phyloP scores from a whole-genome alignment of 202 grass and related monocot species.

The Alloteropsis angusta region DNA sequence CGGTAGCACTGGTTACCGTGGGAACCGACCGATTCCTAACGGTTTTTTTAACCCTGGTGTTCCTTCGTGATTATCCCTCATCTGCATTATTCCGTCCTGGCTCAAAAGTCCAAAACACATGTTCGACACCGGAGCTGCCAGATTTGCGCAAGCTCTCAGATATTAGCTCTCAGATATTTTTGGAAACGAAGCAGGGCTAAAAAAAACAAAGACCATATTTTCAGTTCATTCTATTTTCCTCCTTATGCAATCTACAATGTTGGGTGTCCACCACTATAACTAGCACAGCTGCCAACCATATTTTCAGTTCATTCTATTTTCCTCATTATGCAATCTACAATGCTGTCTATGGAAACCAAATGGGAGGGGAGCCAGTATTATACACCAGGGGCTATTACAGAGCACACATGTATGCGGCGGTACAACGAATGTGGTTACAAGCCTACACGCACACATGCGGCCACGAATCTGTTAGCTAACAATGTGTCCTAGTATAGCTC shows the following conservation, averaged over 20 bases:
- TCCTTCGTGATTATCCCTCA: not conserved
- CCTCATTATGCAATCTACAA: not conserved
- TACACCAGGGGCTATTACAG: slow-evolving; percentile 16
- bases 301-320: too few species aligned
- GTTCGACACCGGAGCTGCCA: too few species aligned
- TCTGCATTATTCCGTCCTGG: not conserved
- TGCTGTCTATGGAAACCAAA: slow-evolving; percentile 24
- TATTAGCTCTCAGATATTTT: too few species aligned
- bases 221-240: not conserved
- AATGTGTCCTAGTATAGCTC: slow-evolving; percentile 11
- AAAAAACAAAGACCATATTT: not conserved
- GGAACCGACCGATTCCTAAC: too few species aligned
- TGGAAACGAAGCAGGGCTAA: not conserved
- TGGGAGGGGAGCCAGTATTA: slow-evolving; percentile 5
- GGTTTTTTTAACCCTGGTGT: too few species aligned
- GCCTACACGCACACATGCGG: not conserved
- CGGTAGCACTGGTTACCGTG: too few species aligned
- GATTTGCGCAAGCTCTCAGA: not conserved
- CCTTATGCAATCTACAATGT: too few species aligned
- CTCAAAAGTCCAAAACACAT: not conserved
- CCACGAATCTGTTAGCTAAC: slow-evolving; percentile 40
- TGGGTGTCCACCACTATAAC: too few species aligned
- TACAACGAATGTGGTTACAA: slow-evolving; percentile 26
- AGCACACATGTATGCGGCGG: not conserved
- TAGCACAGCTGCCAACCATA: too few species aligned